Evolutionary conservation across 768 basidiomycete species (phyloP), one percentile per base, ranked within the genome.

Genomic region (Cantharellus cinnabarinus): DNA sequence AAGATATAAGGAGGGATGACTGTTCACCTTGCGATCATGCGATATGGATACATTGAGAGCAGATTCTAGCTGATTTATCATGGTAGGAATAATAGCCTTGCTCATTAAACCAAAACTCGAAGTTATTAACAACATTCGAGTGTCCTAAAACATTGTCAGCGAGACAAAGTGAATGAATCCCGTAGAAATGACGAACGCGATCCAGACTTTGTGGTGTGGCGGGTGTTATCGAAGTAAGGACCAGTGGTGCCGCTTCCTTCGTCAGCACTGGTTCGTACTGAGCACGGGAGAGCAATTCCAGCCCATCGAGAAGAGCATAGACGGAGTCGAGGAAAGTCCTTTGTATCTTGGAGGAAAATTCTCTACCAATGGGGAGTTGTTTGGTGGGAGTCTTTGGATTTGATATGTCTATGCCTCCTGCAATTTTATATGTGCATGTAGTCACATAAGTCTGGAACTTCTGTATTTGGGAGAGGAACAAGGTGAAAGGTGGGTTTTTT

Each of bases 51-150:
- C 73, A 44, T 81, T 81, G 66, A 93, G 82, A 2, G 82, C 79
- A 56, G 71, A 77, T 68, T 91, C 85, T 40, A 97, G 76, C 64
- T 90, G 83, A 57, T 73, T 76, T 54, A 90, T 76, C 79, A 97
- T 83, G 61, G 72, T 78, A 0, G 90, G 89, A 34, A 97, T 78
- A 41, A 86, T 70, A 0, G 72, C 70, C 59, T 76, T 77, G 59
- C 80, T 79, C 37, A 99, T 75, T 64, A 88, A 77, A 7, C 77
- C 78, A 64, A 98, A 81, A 68, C 98, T 97, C 14, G 89, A 88
- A 40, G 97, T 75, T 48, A 95, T 89, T 44, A 97, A 73, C 14
- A 99, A 75, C 52, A 93, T 74, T 51, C 94, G 80, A 10, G 78
- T 85, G 66, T 94, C 86, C 93, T 95, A 58, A 3, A 2, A 48